Base-by-base conservation (phyloP, 2,329 filamentous ascomycete species). In the Nannizzia gypsea region DNA sequence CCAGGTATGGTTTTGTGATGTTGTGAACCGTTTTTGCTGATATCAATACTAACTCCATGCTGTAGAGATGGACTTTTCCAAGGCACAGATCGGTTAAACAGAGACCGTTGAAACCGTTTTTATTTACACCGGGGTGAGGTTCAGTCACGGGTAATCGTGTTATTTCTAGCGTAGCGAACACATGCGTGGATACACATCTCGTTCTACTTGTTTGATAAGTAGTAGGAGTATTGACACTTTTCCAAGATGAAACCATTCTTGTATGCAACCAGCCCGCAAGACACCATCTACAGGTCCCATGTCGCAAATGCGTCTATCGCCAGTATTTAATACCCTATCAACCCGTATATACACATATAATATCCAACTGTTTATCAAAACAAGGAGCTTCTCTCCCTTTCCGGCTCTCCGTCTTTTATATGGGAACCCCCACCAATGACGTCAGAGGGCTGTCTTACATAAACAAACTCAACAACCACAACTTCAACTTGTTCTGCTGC, bases 61-160 rank as follows among this genome's bases (percentile, higher is more conserved):
- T 56, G 8, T 57, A 76, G 83, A 86, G 74, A 85, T 86, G 83
- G 83, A 86, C 69, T 86, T 86, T 66, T 83, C 80, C 15, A 81
- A 84, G 64, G 83, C 81, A 17, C 83, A 85, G 75, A 83, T 86
- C 61, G 78, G 77, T 58, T 79, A 67, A 73, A 42, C 22, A 48
- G 8, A 26, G 44, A 26, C 22, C 3, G 20, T 42, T n/a, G 31
- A 34, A 42, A 17, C 15, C 15, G 15, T 17, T 42, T 42, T 20
- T 6, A 6, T 8, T 42, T 17, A 1, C 38, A 42, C 6, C 3
- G 11, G 38, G 38, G 6, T 1, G 3, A 42, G 6, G 2, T 15
- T 6, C 6, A 15, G 13, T 42, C 15, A 15, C n/a, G 38, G 38
- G 6, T 5, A n/a, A 42, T 17, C 38, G n/a, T 17, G 15, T 42